Conservation (phyloP, 495 filamentous ascomycete genomes). For the Penicillium psychrofluorescens region DNA sequence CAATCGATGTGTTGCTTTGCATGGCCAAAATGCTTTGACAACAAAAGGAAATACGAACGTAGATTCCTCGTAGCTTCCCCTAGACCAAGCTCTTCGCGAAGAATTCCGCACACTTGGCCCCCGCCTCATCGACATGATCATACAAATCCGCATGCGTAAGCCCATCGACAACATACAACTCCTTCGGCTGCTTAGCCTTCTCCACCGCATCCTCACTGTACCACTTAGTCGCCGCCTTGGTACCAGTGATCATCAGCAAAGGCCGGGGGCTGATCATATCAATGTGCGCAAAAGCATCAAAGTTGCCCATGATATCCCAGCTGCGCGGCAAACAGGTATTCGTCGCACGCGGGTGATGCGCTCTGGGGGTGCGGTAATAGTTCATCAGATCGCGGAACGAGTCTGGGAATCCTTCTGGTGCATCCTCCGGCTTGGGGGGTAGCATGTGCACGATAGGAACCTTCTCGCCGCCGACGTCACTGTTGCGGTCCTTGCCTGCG, state of each 20-base stretch:
- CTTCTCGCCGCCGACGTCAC: slow-evolving; percentile 5
- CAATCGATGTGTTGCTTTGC: no score
- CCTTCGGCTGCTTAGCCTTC: slow-evolving; percentile 28
- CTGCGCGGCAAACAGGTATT: slow-evolving; percentile 9
- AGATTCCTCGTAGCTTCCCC: background rate
- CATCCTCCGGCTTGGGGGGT: slow-evolving; percentile 6
- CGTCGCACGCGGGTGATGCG: slow-evolving; percentile 9
- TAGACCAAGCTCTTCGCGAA: slow-evolving; percentile 8
- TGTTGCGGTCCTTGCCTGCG: slow-evolving; percentile 11
- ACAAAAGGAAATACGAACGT: no score
- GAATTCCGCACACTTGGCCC: slow-evolving; percentile 27
- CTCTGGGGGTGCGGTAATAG: slow-evolving; percentile 19
- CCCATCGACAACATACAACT: slow-evolving; percentile 27
- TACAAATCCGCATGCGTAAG: slow-evolving; percentile 30
- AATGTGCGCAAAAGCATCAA: slow-evolving; percentile 20
- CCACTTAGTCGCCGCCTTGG: slow-evolving; percentile 18
- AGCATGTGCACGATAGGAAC: slow-evolving; percentile 6
- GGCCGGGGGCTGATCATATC: slow-evolving; percentile 23
- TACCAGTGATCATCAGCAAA: slow-evolving; percentile 32
- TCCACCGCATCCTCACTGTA: slow-evolving; percentile 23
- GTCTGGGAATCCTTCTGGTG: slow-evolving; percentile 3
- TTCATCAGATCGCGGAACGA: slow-evolving; percentile 10
- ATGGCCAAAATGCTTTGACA: no score
- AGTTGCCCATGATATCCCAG: slow-evolving; percentile 25
- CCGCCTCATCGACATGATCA: slow-evolving; percentile 19